Evolutionary conservation across 2,329 filamentous ascomycete species (phyloP).

Genomic region (Pyricularia pennisetigena): DNA sequence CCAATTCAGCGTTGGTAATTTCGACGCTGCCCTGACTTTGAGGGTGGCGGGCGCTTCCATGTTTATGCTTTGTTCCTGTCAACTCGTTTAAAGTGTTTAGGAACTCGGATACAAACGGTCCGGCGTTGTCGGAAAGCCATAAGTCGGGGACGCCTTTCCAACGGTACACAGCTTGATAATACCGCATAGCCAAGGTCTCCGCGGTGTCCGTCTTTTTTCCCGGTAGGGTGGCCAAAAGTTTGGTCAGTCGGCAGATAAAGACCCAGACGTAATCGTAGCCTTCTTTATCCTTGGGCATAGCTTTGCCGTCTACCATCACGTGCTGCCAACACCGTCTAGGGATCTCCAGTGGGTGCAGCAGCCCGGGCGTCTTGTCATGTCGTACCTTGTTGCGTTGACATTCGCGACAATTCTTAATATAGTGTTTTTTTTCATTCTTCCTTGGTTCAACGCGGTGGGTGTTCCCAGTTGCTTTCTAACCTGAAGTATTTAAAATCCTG

Average conservation of each 20-base stretch:
- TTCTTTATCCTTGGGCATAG: background rate
- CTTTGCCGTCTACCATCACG: slow-evolving; percentile 3
- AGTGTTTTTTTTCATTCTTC: no score
- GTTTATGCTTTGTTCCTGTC: background rate
- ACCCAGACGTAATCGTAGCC: slow-evolving; percentile 1
- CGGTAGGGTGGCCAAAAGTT: background rate
- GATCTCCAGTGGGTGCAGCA: background rate
- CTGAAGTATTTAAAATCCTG: no score
- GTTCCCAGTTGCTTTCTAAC: no score
- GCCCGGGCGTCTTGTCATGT: slow-evolving; percentile 2
- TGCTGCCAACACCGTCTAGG: background rate
- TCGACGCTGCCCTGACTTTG: no score
- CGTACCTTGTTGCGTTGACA: no score
- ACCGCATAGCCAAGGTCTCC: background rate
- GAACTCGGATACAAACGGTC: background rate
- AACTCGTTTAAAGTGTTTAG: background rate
- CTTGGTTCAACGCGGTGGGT: no score
- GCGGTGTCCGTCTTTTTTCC: no score
- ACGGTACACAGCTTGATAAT: background rate
- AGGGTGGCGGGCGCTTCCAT: no score
- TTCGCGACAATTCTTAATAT: slow-evolving; percentile 1
- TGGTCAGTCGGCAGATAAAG: background rate
- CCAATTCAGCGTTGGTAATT: no score
- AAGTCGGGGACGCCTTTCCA: background rate
- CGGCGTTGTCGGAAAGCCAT: background rate